A percentile compares a stretch with the other conserved stretches of the same genome.
Conservation (phyloP, 78 protist genomes). For the Protostelium mycophagum region DNA sequence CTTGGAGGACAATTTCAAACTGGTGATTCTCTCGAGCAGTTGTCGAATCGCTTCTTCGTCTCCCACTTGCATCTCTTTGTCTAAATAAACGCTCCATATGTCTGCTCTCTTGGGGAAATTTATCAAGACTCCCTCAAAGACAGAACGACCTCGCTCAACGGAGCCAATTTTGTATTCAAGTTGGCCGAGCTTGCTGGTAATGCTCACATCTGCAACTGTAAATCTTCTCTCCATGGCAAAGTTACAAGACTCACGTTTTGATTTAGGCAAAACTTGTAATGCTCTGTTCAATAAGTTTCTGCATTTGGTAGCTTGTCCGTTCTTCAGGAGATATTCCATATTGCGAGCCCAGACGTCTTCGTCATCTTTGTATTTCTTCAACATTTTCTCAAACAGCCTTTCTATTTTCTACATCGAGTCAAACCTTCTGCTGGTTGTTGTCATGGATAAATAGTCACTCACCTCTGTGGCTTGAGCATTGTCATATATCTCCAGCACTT, state of each 20-base stretch:
- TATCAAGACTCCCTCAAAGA: conserved; percentile 71
- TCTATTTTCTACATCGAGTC: background rate
- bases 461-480: conserved; percentile 5
- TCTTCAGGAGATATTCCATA: conserved; percentile 15
- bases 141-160: conserved; percentile 78
- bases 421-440: background rate
- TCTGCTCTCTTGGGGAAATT: conserved; percentile 88
- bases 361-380: conserved; percentile 50
- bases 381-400: conserved; percentile 28
- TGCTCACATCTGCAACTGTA: conserved; percentile 26
- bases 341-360: conserved; percentile 63
- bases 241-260: conserved; percentile 43
- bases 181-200: conserved; percentile 74
- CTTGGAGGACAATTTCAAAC: conserved; percentile 68
- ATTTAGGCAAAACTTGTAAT: conserved; percentile 43
- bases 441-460: background rate
- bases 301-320: conserved; percentile 16
- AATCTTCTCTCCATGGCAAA: background rate
- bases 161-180: conserved; percentile 89
- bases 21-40: conserved; percentile 74
- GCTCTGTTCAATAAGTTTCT: conserved; percentile 26
- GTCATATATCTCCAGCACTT: conserved; percentile 30
- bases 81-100: conserved; percentile 91
- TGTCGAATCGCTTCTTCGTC: conserved; percentile 16
- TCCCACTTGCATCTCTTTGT: conserved; percentile 74